phyloP scores from a whole-genome alignment of 352 stramenopile species.

The Phytophthora melonis region DNA sequence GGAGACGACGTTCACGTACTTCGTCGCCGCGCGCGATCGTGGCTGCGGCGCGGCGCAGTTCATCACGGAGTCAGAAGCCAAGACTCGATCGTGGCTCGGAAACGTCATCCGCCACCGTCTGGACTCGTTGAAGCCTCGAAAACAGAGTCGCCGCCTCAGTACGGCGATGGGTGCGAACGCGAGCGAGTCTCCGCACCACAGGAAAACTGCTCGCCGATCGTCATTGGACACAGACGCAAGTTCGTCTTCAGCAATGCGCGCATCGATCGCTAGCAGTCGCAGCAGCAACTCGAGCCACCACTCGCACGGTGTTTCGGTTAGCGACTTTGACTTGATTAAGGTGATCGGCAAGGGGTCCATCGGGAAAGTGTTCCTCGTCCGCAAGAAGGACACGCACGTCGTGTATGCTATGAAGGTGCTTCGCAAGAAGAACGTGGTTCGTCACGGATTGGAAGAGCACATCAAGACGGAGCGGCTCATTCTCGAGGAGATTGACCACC shows the following conservation, averaged over 20 bases:
- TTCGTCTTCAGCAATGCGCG: constrained; percentile 58
- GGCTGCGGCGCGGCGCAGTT: constrained; percentile 57
- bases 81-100: constrained; percentile 68
- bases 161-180: constrained; percentile 40
- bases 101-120: constrained; percentile 72
- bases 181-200: constrained; percentile 47
- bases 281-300: constrained; percentile 41
- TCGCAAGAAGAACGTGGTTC: constrained; percentile 95
- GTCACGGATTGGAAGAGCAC: constrained; percentile 94
- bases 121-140: constrained; percentile 71
- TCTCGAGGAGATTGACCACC: constrained; percentile 96
- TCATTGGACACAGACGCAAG: constrained; percentile 50
- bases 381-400: constrained; percentile 88
- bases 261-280: constrained; percentile 59
- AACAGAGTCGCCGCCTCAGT: constrained; percentile 62
- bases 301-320: constrained; percentile 68
- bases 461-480: constrained; percentile 98
- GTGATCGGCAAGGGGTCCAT: constrained; percentile 88
- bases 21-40: constrained; percentile 68
- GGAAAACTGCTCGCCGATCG: constrained; percentile 54
- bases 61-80: constrained; percentile 67
- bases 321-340: constrained; percentile 88
- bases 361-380: constrained; percentile 91
- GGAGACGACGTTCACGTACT: constrained; percentile 82
- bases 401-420: constrained; percentile 99